A percentile compares a stretch with the other conserved stretches of the same genome.
Evolutionary conservation across 139 green algal species (phyloP).

Genomic region (Chlamydomonas sphaeroides): DNA sequence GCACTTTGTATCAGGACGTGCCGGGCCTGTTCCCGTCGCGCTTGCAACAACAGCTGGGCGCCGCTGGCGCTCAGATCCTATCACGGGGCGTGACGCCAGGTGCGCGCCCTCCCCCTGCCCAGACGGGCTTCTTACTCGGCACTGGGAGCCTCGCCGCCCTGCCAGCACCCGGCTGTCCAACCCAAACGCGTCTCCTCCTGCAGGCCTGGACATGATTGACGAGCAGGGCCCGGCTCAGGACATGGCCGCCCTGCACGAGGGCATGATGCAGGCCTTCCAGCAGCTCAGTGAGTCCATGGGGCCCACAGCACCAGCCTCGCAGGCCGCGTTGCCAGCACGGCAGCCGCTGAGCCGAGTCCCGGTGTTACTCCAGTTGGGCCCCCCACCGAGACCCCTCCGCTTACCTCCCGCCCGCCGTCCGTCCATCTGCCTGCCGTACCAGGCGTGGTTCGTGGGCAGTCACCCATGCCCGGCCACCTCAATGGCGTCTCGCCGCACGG

Average conservation of each 20-base stretch:
- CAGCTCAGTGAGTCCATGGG: conserved; percentile 60
- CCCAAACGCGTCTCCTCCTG: too few species aligned
- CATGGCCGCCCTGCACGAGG: conserved; percentile 55
- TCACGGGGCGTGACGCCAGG: conserved; percentile 17
- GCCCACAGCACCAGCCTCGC: too few species aligned
- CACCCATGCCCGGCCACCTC: conserved; percentile 40
- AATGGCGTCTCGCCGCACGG: conserved; percentile 46
- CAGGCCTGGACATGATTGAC: conserved; percentile 75
- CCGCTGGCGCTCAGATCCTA: conserved; percentile 15
- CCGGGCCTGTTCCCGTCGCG: conserved; percentile 43
- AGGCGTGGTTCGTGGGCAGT: conserved; percentile 49
- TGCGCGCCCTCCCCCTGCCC: too few species aligned
- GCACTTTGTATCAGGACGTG: conserved; percentile 82
- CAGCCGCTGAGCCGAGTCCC: too few species aligned
- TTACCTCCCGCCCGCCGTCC: too few species aligned
- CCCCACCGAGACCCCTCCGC: too few species aligned
- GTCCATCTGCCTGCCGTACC: too few species aligned
- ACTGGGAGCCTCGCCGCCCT: too few species aligned
- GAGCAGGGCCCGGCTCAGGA: conserved; percentile 68
- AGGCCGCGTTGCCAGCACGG: too few species aligned
- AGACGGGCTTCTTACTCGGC: too few species aligned
- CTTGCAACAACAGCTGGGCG: conserved; percentile 42
- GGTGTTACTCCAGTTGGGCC: too few species aligned
- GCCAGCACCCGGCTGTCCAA: too few species aligned
- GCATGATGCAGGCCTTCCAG: conserved; percentile 66